Evolutionary conservation across 805 yeast genomes (phyloP).

Genomic region (Candida sphagnicola): DNA sequence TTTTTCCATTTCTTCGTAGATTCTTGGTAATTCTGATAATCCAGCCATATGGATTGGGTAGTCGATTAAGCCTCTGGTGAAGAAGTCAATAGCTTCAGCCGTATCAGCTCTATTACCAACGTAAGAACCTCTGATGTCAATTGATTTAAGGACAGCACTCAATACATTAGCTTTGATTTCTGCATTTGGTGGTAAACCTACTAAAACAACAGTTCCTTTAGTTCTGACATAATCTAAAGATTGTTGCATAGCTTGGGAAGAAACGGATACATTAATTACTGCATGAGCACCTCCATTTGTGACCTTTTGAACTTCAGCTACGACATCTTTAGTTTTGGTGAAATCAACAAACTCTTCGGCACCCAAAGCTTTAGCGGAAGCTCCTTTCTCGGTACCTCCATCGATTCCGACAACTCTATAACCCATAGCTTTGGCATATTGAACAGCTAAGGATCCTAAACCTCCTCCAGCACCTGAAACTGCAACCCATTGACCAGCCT

Average conservation of each 20-base stretch:
- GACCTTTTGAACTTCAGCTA: constrained; percentile 38
- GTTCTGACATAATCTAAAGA: constrained; percentile 39
- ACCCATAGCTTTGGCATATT: constrained; percentile 76
- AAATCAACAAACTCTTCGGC: constrained; percentile 63
- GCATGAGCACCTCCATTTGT: constrained; percentile 62
- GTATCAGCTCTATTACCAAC: constrained; percentile 47
- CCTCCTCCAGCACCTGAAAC: constrained; percentile 84
- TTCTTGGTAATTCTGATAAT: constrained; percentile 36
- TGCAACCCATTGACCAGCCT: constrained; percentile 70
- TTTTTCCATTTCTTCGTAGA: constrained; percentile 38
- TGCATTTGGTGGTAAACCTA: constrained; percentile 45
- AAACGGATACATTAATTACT: constrained; percentile 46
- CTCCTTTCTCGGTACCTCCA: constrained; percentile 70
- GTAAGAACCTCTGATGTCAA: constrained; percentile 39
- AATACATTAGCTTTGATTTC: constrained; percentile 37
- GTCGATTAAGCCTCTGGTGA: constrained; percentile 38
- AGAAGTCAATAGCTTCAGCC: constrained; percentile 43
- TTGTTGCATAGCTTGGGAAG: constrained; percentile 47
- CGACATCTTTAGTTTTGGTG: constrained; percentile 47
- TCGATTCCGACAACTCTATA: constrained; percentile 64
- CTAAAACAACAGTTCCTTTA: constrained; percentile 41
- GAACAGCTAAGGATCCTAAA: constrained; percentile 71
- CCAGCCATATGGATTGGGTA: constrained; percentile 40
- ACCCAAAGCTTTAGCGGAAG: constrained; percentile 50
- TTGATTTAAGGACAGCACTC: constrained; percentile 36